phyloP scores from a whole-genome alignment of 2,329 filamentous ascomycete species.

The Tolypocladium album region DNA sequence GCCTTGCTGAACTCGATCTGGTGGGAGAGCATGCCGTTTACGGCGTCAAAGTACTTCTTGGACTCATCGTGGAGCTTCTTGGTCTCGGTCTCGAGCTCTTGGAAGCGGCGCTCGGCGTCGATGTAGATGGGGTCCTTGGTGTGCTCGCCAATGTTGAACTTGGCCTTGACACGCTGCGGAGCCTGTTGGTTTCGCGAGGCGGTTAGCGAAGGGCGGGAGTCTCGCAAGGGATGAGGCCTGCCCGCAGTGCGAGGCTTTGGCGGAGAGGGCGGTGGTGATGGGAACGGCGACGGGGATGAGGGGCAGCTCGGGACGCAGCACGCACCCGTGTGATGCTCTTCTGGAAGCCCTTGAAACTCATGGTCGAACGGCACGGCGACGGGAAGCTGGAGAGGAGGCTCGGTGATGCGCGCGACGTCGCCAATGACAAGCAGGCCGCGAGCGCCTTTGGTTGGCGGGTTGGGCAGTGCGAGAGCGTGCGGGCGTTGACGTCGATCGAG shows the following conservation, averaged over 20 bases:
- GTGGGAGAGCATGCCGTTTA: slow-evolving; percentile 94
- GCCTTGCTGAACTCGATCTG: slow-evolving; percentile 98
- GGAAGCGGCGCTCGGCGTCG: slow-evolving; percentile 87
- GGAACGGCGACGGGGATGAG: slow-evolving; percentile 14
- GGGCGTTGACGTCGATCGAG: background rate
- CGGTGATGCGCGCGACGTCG: background rate
- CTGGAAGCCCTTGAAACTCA: slow-evolving; percentile 96
- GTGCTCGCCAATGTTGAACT: slow-evolving; percentile 91
- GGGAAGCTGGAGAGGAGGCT: background rate
- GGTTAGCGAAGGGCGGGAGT: background rate
- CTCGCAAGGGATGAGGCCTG: background rate
- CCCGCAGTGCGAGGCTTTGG: background rate
- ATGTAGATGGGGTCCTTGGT: slow-evolving; percentile 93
- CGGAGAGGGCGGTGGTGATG: background rate
- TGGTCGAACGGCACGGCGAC: slow-evolving; percentile 26
- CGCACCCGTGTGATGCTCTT: slow-evolving; percentile 80
- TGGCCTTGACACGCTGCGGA: slow-evolving; percentile 82
- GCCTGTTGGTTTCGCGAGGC: slow-evolving; percentile 36
- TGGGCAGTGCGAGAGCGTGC: background rate
- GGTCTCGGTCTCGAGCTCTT: slow-evolving; percentile 89
- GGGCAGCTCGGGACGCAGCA: slow-evolving; percentile 27
- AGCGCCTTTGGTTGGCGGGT: background rate
- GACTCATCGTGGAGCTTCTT: slow-evolving; percentile 96
- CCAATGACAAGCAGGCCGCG: background rate
- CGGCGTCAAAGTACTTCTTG: slow-evolving; percentile 93